phyloP scores from a whole-genome alignment of 441 rosid species.

The Breynia disticha region DNA sequence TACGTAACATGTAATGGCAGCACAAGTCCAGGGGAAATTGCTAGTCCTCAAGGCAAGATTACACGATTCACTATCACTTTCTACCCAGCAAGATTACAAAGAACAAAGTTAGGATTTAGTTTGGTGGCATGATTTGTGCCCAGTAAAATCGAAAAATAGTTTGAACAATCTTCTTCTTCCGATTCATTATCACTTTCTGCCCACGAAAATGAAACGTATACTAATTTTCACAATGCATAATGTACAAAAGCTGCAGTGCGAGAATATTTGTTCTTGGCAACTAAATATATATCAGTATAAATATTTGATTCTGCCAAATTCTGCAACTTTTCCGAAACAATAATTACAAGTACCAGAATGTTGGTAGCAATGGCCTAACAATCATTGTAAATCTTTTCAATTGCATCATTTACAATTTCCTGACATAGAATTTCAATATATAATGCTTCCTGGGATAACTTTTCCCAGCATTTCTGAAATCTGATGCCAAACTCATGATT shows the following conservation, averaged over 20 bases:
- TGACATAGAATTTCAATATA: neutral
- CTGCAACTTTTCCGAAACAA: conserved; percentile 12
- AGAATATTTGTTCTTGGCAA: conserved; percentile 5
- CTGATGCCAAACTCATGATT: conserved; percentile 1
- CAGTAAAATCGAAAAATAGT: too few species aligned
- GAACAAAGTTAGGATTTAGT: too few species aligned
- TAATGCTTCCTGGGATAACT: neutral
- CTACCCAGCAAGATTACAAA: too few species aligned
- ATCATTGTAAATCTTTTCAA: neutral
- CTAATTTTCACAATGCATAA: conserved; percentile 11
- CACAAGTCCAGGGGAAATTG: too few species aligned
- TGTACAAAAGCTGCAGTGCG: conserved; percentile 19
- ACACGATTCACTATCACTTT: too few species aligned
- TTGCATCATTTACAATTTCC: conserved; percentile 7
- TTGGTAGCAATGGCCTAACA: conserved; percentile 7
- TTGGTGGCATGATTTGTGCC: too few species aligned
- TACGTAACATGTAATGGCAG: too few species aligned
- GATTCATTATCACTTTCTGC: conserved; percentile 56
- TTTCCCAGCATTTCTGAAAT: conserved; percentile 5
- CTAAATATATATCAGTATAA: conserved; percentile 12
- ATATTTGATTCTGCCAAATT: conserved; percentile 9
- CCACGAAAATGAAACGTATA: neutral
- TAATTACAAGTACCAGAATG: conserved; percentile 10
- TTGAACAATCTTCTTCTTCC: conserved; percentile 29
- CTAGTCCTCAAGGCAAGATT: too few species aligned